These are phyloP conservation scores for Diutina scorzettiae DNA, from an alignment of 1,139 yeast genomes.

Conservation along the genomic window DNA sequence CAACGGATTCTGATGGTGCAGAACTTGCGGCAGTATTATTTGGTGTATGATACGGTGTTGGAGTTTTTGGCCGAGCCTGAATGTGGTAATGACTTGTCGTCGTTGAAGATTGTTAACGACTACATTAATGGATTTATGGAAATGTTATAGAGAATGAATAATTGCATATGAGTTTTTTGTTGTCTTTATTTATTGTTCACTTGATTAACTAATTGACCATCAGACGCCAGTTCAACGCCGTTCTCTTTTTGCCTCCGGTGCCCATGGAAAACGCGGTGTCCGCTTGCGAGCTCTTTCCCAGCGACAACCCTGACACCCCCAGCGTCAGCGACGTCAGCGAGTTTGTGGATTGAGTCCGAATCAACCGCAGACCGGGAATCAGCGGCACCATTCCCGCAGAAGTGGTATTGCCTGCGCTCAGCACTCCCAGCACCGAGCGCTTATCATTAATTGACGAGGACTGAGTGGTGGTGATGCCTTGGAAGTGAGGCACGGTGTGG, in stretches of 20 bases:
- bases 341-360: neutral
- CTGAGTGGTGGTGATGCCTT: neutral
- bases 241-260: constrained; percentile 20
- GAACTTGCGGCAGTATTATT: constrained; percentile 57
- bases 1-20: constrained; percentile 82
- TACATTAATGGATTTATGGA: neutral
- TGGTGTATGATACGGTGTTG: constrained; percentile 46
- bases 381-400: neutral
- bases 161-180: too few species aligned
- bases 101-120: neutral
- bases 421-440: constrained; percentile 4
- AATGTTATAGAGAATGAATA: neutral
- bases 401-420: constrained; percentile 1
- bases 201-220: constrained; percentile 1
- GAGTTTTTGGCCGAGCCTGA: neutral
- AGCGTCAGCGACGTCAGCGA: constrained; percentile 4
- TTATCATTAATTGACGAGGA: neutral
- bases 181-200: too few species aligned
- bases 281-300: constrained; percentile 12
- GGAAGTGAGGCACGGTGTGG: constrained; percentile 5
- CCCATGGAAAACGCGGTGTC: constrained; percentile 10
- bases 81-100: neutral
- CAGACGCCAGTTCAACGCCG: constrained; percentile 37
- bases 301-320: constrained; percentile 13
- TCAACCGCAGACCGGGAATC: constrained; percentile 1